These are phyloP conservation scores for Kodamaea lidongshanica DNA, from an alignment of 805 yeast species.

Conservation along the genomic window DNA sequence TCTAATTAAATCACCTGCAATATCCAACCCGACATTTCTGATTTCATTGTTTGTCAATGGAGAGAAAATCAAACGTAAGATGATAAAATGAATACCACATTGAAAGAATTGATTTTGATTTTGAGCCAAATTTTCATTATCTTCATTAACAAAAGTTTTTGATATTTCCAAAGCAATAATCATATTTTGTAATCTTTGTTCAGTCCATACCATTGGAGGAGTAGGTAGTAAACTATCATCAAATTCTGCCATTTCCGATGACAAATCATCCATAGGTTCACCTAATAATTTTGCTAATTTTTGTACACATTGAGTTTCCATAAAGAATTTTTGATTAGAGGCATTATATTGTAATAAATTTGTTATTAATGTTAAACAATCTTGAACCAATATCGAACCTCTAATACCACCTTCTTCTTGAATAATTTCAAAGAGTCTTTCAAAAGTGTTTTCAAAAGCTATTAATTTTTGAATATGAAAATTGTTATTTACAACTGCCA, in stretches of 20 bases:
- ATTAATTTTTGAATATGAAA: constrained; percentile 86
- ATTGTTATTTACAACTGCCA: constrained; percentile 75
- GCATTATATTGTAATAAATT: constrained; percentile 76
- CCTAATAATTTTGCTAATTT: constrained; percentile 56
- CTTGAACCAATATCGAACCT: constrained; percentile 87
- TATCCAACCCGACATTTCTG: constrained; percentile 61
- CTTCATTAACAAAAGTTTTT: constrained; percentile 63
- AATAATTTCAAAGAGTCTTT: constrained; percentile 69
- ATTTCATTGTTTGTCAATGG: constrained; percentile 57
- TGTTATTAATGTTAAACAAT: constrained; percentile 70
- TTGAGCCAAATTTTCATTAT: constrained; percentile 52
- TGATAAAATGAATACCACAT: constrained; percentile 59
- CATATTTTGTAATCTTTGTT: constrained; percentile 65
- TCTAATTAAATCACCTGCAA: constrained; percentile 72
- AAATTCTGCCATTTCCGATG: constrained; percentile 15
- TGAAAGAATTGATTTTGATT: constrained; percentile 59
- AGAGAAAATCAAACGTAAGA: constrained; percentile 66
- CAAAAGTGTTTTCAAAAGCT: constrained; percentile 92
- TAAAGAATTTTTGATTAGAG: constrained; percentile 80
- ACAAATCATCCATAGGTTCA: constrained; percentile 48
- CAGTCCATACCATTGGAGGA: constrained; percentile 62
- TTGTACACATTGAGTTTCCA: constrained; percentile 77
- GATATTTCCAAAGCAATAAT: constrained; percentile 66
- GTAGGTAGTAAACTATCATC: constrained; percentile 15
- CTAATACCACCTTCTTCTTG: constrained; percentile 83